phyloP scores from a whole-genome alignment of 345 rosid species.

The Gynandropsis gynandra region DNA sequence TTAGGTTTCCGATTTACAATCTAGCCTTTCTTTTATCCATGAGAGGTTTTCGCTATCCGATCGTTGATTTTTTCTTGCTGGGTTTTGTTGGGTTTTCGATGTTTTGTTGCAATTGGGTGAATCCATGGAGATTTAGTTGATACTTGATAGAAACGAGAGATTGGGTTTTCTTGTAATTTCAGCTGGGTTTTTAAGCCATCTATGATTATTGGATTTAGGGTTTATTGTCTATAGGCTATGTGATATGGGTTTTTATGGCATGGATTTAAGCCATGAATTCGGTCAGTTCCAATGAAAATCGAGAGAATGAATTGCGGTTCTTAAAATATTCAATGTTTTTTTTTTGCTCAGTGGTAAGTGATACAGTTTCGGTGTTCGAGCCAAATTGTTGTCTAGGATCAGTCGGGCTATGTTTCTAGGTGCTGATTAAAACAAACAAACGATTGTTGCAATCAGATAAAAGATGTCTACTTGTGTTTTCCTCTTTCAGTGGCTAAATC shows the following conservation, averaged over 20 bases:
- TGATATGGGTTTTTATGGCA: conserved; percentile 14
- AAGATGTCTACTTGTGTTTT: neutral
- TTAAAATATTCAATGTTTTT: neutral
- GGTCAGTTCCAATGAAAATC: neutral
- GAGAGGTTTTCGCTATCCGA: conserved; percentile 28
- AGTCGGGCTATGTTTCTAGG: neutral
- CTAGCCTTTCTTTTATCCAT: conserved; percentile 25
- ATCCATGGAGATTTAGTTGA: conserved; percentile 15
- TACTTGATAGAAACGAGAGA: conserved; percentile 4
- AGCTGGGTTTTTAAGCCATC: conserved; percentile 14
- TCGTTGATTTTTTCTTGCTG: conserved; percentile 1
- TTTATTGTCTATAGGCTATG: conserved; percentile 20
- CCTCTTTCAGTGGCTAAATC: conserved; percentile 5
- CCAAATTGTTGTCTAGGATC: neutral
- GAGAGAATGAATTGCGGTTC: neutral
- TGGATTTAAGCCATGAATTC: conserved; percentile 7
- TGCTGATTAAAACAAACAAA: conserved; percentile 3
- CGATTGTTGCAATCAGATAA: neutral
- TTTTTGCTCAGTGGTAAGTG: neutral
- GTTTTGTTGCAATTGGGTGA: conserved; percentile 23
- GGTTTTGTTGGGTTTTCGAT: conserved; percentile 19
- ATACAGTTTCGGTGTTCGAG: neutral
- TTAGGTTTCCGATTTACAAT: conserved; percentile 39
- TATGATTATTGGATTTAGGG: conserved; percentile 16
- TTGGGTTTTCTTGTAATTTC: conserved; percentile 10